Evolutionary conservation across 169 alveolate genomes (phyloP), one percentile per base, ranked within the genome.

Genomic region (Babesia caballi): DNA sequence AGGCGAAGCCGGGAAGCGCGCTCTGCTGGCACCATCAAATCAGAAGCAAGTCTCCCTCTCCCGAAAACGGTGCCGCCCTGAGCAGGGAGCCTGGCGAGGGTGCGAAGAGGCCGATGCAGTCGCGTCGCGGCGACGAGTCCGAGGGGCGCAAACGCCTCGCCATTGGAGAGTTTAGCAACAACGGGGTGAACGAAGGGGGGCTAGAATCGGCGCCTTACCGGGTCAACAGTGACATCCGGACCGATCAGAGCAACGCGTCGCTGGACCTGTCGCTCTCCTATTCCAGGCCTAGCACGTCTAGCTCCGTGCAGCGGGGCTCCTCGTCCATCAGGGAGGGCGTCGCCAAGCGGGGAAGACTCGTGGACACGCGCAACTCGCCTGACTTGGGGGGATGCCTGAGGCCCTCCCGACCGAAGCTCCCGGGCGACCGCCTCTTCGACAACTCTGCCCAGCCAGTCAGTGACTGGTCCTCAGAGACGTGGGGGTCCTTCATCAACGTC

Each of bases 401-500:
- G 41, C 42, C 69, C 0, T 12, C 11, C 17, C 19, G 51, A 15
- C 14, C 58, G 1, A 63, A 44, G 30, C 44, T 6, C 25, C 0
- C 23, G 0, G 2, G 30, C 38, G 61, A 47, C 30, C 58, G 60
- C 28, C 36, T 49, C 2, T 63, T 63, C 12, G 73, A 30, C 17
- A 19, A 33, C 3, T 60, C n/a, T 14, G 32, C 25, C 3, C 6
- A 3, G 27, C 47, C 44, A 30, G 46, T 46, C 33, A 49, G 35
- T 21, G 73, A 63, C 36, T 63, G 73, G 68, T 40, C 58, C 0
- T 67, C 67, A 0, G 66, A 67, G 46, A 77, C 40, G 66, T 77
- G 85, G 85, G 70, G 72, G 2, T 58, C 75, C 19, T 54, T 44
- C 15, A 77, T 68, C 25, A 77, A 77, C 32, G 85, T 77, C n/a